Conservation (phyloP, 805 yeast species). For the Starmerella asiatica region DNA sequence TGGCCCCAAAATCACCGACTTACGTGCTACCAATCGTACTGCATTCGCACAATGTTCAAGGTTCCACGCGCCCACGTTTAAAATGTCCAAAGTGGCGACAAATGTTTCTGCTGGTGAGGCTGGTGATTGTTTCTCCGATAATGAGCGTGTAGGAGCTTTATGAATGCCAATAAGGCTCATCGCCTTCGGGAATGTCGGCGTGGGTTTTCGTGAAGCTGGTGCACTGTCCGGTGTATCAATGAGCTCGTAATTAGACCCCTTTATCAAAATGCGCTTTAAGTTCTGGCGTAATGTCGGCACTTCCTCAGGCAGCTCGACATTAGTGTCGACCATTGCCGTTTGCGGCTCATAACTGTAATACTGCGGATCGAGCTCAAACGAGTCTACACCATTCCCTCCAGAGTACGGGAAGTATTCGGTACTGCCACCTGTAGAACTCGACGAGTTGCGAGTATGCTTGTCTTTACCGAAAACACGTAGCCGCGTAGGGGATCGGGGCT, state of each 20-base stretch:
- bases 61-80: neutral
- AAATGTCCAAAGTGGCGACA: neutral
- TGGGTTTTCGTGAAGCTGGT: too few species aligned
- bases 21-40: constrained; percentile 3
- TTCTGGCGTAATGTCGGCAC: constrained; percentile 2
- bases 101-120: neutral
- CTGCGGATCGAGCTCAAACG: constrained; percentile 1
- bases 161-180: too few species aligned
- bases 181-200: neutral
- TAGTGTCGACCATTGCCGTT: constrained; percentile 13
- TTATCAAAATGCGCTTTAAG: constrained; percentile 6
- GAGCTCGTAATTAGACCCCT: constrained; percentile 15
- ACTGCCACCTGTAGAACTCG: neutral
- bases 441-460: too few species aligned
- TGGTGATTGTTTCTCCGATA: neutral
- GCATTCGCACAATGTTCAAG: neutral
- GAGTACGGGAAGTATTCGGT: constrained; percentile 14
- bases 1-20: constrained; percentile 7
- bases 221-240: neutral
- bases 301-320: constrained; percentile 5
- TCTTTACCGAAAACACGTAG: neutral
- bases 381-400: constrained; percentile 13
- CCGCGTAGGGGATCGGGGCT: neutral
- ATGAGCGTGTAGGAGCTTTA: neutral
- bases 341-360: constrained; percentile 17